Evolutionary conservation across 192 early-diverging fungal genomes (phyloP).

Genomic region (Chytriomyces hyalinus): DNA sequence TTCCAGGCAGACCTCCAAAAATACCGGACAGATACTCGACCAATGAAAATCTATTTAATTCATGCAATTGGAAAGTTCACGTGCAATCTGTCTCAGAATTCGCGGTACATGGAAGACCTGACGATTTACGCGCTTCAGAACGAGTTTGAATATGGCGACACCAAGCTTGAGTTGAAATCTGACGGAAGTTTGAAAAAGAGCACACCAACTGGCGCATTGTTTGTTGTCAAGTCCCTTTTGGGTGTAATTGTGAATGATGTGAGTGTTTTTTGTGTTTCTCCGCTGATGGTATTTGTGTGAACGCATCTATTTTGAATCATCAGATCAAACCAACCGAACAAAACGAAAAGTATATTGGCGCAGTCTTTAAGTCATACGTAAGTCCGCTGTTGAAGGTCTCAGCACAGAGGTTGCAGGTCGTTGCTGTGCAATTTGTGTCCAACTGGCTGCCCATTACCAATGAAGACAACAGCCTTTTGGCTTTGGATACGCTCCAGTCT

Average conservation of each 20-base stretch:
- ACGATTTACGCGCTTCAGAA: slow-evolving; percentile 52
- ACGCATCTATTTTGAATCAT: not conserved
- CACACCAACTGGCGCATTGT: slow-evolving; percentile 26
- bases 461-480: slow-evolving; percentile 55
- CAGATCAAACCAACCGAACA: slow-evolving; percentile 52
- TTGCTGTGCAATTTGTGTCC: slow-evolving; percentile 60
- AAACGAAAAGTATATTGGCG: slow-evolving; percentile 62
- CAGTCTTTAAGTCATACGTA: slow-evolving; percentile 57
- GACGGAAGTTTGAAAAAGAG: slow-evolving; percentile 24
- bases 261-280: slow-evolving; percentile 5
- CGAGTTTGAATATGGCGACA: slow-evolving; percentile 53
- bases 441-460: slow-evolving; percentile 63
- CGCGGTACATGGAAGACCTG: slow-evolving; percentile 54
- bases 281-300: not conserved
- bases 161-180: slow-evolving; percentile 34
- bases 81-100: slow-evolving; percentile 39
- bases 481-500: slow-evolving; percentile 48
- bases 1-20: not conserved
- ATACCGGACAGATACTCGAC: slow-evolving; percentile 38
- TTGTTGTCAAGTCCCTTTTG: slow-evolving; percentile 49
- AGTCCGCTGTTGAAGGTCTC: slow-evolving; percentile 52
- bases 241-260: slow-evolving; percentile 53
- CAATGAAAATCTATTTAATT: slow-evolving; percentile 54
- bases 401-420: slow-evolving; percentile 47
- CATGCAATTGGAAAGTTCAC: slow-evolving; percentile 61